Conservation (phyloP, 2,329 filamentous ascomycete species). For the Cyphellophora europaea region DNA sequence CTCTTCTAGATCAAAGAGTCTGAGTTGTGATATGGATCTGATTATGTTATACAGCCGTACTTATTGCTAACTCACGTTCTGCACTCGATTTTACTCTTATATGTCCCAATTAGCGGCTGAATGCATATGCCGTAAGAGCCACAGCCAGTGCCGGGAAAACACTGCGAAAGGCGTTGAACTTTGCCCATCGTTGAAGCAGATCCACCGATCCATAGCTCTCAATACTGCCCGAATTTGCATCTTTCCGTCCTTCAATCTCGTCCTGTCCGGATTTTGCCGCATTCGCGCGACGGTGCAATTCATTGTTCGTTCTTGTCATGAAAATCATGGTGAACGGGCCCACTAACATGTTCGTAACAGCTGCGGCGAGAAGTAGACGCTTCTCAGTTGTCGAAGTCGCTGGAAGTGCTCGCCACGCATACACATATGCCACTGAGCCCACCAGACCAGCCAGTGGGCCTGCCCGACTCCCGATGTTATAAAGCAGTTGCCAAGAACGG, state of each 20-base stretch:
- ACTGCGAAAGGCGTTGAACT: constrained; percentile 3
- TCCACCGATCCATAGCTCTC: constrained; percentile 8
- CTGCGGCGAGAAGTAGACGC: constrained; percentile 5
- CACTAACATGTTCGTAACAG: constrained; percentile 3
- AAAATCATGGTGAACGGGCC: constrained; percentile 7
- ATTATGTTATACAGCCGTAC: too few relatives aligned
- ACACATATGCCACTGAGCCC: constrained; percentile 5
- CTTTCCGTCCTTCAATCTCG: constrained; percentile 2
- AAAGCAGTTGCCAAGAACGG: constrained; percentile 5
- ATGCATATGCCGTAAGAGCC: too few relatives aligned
- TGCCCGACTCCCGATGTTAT: constrained; percentile 8
- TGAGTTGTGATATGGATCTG: too few relatives aligned
- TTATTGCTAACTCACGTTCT: too few relatives aligned
- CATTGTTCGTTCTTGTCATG: constrained; percentile 10
- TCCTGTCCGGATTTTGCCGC: constrained; percentile 6
- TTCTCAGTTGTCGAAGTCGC: constrained; percentile 1
- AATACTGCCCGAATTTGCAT: constrained; percentile 2
- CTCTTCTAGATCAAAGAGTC: too few relatives aligned
- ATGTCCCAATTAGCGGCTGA: too few relatives aligned
- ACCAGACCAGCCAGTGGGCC: constrained; percentile 6
- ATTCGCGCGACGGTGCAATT: constrained; percentile 6
- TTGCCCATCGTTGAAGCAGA: constrained; percentile 8
- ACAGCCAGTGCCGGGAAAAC: background rate
- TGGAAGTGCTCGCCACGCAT: constrained; percentile 3
- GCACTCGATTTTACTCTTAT: too few relatives aligned